These are phyloP conservation scores for Agapanthus africanus DNA, from an alignment of 106 monocot species.

Conservation along the genomic window DNA sequence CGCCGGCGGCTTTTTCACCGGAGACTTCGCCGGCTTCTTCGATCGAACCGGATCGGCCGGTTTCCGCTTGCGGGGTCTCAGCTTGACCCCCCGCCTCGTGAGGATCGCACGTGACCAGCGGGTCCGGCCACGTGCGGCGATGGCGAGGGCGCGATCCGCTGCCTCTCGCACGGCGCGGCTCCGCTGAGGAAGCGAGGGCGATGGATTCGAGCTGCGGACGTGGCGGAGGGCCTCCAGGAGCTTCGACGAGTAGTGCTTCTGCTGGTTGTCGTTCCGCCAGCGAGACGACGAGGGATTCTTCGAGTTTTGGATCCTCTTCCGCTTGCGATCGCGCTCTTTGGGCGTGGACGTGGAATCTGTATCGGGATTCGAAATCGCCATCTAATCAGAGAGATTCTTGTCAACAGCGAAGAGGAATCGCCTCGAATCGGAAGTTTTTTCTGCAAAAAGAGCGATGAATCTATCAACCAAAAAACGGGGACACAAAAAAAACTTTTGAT, in stretches of 20 bases:
- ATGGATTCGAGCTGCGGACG: slow-evolving; percentile 31
- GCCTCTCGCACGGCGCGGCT: slow-evolving; percentile 67
- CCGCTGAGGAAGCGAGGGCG: slow-evolving; percentile 41
- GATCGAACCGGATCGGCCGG: background rate
- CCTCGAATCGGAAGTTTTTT: background rate
- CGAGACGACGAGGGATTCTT: background rate
- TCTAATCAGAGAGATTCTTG: background rate
- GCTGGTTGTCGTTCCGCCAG: slow-evolving; percentile 43
- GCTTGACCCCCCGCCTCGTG: slow-evolving; percentile 18
- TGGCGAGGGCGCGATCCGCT: slow-evolving; percentile 73
- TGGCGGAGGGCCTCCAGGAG: slow-evolving; percentile 71
- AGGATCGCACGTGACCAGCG: slow-evolving; percentile 96
- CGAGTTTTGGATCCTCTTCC: slow-evolving; percentile 4
- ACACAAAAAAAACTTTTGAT: background rate
- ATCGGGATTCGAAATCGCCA: slow-evolving; percentile 7
- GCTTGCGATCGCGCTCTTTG: slow-evolving; percentile 3
- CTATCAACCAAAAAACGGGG: background rate
- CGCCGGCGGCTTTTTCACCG: slow-evolving; percentile 10
- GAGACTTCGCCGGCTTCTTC: background rate
- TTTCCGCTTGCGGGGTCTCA: slow-evolving; percentile 10
- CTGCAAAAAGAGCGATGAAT: background rate
- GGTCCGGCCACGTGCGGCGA: slow-evolving; percentile 58
- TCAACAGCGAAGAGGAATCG: background rate
- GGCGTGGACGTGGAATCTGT: background rate
- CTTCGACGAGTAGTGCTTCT: slow-evolving; percentile 64